Evolutionary conservation across 2,329 filamentous ascomycete genomes (phyloP).

Genomic region (Fusarium stilboides): DNA sequence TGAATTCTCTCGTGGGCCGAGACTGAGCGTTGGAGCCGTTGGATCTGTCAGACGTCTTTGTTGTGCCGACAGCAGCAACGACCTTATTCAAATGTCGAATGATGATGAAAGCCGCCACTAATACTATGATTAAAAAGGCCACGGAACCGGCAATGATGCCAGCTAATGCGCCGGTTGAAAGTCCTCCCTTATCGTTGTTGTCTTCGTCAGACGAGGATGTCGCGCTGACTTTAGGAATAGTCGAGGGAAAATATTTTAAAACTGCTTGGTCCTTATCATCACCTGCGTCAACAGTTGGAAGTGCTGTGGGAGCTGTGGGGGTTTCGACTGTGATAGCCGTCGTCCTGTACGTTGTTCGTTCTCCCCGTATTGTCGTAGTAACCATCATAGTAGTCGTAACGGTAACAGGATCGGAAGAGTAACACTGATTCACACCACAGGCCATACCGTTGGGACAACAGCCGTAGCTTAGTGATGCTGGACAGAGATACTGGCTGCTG

Average conservation of each 20-base stretch:
- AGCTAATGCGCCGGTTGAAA: slow-evolving; percentile 62
- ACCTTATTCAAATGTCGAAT: slow-evolving; percentile 66
- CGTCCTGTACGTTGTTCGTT: slow-evolving; percentile 58
- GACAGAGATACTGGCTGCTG: slow-evolving; percentile 63
- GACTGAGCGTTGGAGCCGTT: slow-evolving; percentile 52
- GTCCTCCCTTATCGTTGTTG: slow-evolving; percentile 50
- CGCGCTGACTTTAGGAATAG: slow-evolving; percentile 59
- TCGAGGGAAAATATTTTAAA: slow-evolving; percentile 62
- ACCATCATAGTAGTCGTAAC: slow-evolving; percentile 60
- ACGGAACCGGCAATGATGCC: slow-evolving; percentile 69
- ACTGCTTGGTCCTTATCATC: slow-evolving; percentile 52
- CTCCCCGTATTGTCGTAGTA: slow-evolving; percentile 62
- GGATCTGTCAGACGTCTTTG: slow-evolving; percentile 52
- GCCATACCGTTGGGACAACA: slow-evolving; percentile 67
- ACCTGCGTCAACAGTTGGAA: slow-evolving; percentile 45
- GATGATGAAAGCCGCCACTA: slow-evolving; percentile 64
- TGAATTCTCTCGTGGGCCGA: slow-evolving; percentile 56
- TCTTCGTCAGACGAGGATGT: slow-evolving; percentile 41
- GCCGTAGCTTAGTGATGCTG: slow-evolving; percentile 65
- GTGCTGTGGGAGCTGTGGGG: slow-evolving; percentile 55
- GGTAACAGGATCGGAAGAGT: slow-evolving; percentile 62
- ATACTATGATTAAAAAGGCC: slow-evolving; percentile 63
- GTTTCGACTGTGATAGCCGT: slow-evolving; percentile 59
- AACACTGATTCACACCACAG: slow-evolving; percentile 66
- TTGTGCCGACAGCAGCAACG: slow-evolving; percentile 58